Evolutionary conservation across 1,284 basidiomycete genomes (phyloP).

Genomic region (Clitocybe nebularis): DNA sequence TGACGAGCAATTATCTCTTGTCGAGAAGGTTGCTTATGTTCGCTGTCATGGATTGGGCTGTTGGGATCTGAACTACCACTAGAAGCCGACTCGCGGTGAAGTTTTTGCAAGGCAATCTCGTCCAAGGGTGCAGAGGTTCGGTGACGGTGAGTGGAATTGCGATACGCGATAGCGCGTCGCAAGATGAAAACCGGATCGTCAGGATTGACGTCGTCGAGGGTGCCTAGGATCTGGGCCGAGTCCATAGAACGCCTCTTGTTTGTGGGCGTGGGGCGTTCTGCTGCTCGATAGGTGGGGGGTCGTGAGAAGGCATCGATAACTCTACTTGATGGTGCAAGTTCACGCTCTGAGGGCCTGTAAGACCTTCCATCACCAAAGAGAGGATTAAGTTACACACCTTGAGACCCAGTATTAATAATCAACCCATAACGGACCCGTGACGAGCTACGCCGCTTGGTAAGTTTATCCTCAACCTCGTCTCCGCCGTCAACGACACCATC

Average conservation of each 20-base stretch:
- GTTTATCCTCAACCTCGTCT: slow-evolving; percentile 93
- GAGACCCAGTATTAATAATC: slow-evolving; percentile 46
- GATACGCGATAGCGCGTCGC: slow-evolving; percentile 71
- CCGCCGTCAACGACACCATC: slow-evolving; percentile 97
- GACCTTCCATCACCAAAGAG: not conserved
- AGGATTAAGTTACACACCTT: slow-evolving; percentile 46
- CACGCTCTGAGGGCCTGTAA: slow-evolving; percentile 52
- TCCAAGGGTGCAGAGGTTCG: slow-evolving; percentile 70
- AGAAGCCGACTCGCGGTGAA: slow-evolving; percentile 65
- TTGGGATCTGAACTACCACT: slow-evolving; percentile 36
- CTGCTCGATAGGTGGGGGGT: slow-evolving; percentile 68
- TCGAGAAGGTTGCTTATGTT: slow-evolving; percentile 53
- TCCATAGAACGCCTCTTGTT: slow-evolving; percentile 88
- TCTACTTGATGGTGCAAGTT: slow-evolving; percentile 73
- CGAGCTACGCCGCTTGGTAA: slow-evolving; percentile 75
- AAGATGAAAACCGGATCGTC: slow-evolving; percentile 90
- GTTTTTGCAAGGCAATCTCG: slow-evolving; percentile 67
- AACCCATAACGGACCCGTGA: slow-evolving; percentile 81
- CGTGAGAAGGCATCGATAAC: slow-evolving; percentile 81
- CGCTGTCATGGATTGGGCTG: slow-evolving; percentile 25
- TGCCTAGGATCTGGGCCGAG: slow-evolving; percentile 67
- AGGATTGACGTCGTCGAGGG: slow-evolving; percentile 68
- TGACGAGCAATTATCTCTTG: slow-evolving; percentile 94
- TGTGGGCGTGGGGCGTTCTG: slow-evolving; percentile 56
- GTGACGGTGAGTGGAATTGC: slow-evolving; percentile 61